Base-by-base conservation (phyloP, 345 rosid genomes). In the Hirschfeldia incana region DNA sequence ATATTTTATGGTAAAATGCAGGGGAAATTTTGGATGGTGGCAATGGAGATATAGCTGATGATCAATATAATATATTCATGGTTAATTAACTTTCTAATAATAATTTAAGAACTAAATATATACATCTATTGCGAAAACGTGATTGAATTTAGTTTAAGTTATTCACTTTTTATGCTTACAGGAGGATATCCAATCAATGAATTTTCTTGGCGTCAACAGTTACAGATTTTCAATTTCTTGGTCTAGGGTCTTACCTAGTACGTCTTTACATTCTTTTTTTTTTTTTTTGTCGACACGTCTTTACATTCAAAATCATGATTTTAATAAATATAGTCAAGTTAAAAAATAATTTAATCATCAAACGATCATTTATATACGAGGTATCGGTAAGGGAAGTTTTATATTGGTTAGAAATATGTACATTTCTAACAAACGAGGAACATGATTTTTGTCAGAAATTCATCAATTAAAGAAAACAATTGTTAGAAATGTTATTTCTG, bases 181-280 rank as follows among this genome's bases (percentile, higher is more conserved):
- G 94, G 91, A 88, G 61, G 98, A 91, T 58, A 59, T 88, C 62
- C 83, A 83, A 53, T 82, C 88, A 33, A 91, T 89, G 98, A 78
- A 73, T 7, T 62, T 65, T 29, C 83, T 91, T 27, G 93, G 94
- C 36, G 88, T 85, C 63, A 82, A 87, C 70, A 88, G 91, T 84
- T 92, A 89, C 53, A 83, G 94, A 17, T 89, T 94, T 80, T 91
- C 95, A 11, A 88, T 90, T 67, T 90, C 98, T 42, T 90, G 95
- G 98, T 87, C 97, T 7, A 83, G 97, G 82, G 59, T 92, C 69
- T 84, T 94, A 76, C 93, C 98, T 3, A 82, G 98, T 94, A 78
- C 83, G 91, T 58, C 61, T 16, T 58, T 30, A 16, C 17, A 69
- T 42, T 74, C 27, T n/a, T n/a, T n/a, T n/a, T n/a, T n/a, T n/a